Percentiles rank a stretch among this genome's conserved stretches.
These are phyloP conservation scores for Trichoderma gamsii DNA, from an alignment of 495 filamentous ascomycete species.

Conservation along the genomic window DNA sequence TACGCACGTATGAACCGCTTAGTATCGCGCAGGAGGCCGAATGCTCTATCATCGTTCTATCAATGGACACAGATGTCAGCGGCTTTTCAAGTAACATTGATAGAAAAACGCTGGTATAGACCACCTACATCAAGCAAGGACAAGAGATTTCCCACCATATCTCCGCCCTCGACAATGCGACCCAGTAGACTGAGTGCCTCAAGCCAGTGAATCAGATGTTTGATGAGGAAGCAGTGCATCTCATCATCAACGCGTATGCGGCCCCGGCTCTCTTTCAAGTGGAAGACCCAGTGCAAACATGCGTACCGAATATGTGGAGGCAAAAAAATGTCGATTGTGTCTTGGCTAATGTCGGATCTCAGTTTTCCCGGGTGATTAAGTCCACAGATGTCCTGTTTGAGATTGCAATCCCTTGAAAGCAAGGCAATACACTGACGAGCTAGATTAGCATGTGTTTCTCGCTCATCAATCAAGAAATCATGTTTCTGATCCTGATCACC, in stretches of 20 bases:
- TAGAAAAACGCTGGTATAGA: no score
- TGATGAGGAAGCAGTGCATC: conserved; percentile 25
- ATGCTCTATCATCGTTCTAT: background rate
- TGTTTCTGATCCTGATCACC: conserved; percentile 16
- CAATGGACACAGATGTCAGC: background rate
- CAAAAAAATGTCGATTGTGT: conserved; percentile 19
- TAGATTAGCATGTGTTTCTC: conserved; percentile 18
- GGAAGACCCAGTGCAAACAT: conserved; percentile 39
- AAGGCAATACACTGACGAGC: conserved; percentile 25
- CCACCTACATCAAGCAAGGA: background rate
- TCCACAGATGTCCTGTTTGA: conserved; percentile 22
- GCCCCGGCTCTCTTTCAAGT: conserved; percentile 24
- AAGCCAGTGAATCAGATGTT: conserved; percentile 33
- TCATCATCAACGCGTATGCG: conserved; percentile 19
- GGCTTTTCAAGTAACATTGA: background rate
- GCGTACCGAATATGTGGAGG: conserved; percentile 25
- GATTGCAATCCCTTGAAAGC: conserved; percentile 21
- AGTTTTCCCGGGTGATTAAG: conserved; percentile 8
- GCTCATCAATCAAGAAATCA: conserved; percentile 28
- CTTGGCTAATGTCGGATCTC: background rate
- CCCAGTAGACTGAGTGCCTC: conserved; percentile 26
- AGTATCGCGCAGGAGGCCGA: background rate
- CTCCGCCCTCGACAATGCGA: background rate
- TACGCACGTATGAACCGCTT: background rate
- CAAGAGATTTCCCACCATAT: background rate